Percentiles rank a stretch among this genome's conserved stretches.
Conservation (phyloP, 2,329 filamentous ascomycete genomes). For the Exutisphaerella laricina region DNA sequence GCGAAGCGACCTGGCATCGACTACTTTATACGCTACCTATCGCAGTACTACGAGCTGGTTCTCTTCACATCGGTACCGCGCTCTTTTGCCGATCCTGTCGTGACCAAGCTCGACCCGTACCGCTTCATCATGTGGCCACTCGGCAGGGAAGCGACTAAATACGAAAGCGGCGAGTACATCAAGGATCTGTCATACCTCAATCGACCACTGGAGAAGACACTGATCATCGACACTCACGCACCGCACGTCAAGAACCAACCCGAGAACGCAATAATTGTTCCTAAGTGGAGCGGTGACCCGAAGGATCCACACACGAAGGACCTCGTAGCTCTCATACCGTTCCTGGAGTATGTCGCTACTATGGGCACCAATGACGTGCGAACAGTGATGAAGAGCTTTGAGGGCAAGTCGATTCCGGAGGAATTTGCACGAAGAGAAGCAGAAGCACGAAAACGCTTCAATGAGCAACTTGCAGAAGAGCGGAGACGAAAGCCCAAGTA, state of each 20-base stretch:
- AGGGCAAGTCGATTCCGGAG: conserved; percentile 79
- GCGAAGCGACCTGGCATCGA: conserved; percentile 93
- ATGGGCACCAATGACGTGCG: conserved; percentile 89
- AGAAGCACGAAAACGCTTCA: conserved; percentile 75
- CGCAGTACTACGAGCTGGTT: conserved; percentile 96
- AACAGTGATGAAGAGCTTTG: conserved; percentile 38
- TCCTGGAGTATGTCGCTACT: conserved; percentile 93
- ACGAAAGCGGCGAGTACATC: conserved; percentile 91
- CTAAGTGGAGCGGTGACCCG: conserved; percentile 80
- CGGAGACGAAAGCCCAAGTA: conserved; percentile 56
- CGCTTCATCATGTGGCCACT: conserved; percentile 92
- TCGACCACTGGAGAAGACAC: conserved; percentile 88
- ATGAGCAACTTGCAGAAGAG: conserved; percentile 67
- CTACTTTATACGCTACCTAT: conserved; percentile 94
- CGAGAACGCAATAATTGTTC: conserved; percentile 90
- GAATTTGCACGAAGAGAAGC: conserved; percentile 89
- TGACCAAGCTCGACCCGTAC: conserved; percentile 92
- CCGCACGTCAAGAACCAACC: conserved; percentile 81
- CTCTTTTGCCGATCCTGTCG: conserved; percentile 76
- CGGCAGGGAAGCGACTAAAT: conserved; percentile 94
- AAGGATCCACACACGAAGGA: conserved; percentile 63
- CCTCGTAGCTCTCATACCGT: conserved; percentile 83
- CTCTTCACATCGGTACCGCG: conserved; percentile 88
- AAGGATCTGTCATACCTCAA: conserved; percentile 99
- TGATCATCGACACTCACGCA: conserved; percentile 84